These are phyloP conservation scores for Sordariomycetes sp. DNA, from an alignment of 2,329 filamentous ascomycete species.

Conservation along the genomic window DNA sequence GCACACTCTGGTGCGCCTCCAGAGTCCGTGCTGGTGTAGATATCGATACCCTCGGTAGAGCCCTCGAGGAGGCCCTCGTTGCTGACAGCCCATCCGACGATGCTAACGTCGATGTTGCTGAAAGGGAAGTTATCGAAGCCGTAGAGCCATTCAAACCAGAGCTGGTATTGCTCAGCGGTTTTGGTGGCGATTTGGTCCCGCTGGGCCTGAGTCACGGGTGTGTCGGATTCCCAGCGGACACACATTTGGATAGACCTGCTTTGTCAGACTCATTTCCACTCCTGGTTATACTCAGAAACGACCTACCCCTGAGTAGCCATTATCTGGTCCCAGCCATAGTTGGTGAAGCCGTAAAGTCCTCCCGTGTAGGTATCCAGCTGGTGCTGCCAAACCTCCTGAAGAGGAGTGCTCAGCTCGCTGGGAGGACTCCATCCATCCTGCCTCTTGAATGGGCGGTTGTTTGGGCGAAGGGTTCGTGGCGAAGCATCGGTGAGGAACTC, in stretches of 20 bases:
- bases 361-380: no score
- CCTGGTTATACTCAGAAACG: not conserved
- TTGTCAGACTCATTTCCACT: no score
- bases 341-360: no score
- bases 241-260: no score
- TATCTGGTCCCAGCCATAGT: no score
- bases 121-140: slow-evolving; percentile 35
- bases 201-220: slow-evolving; percentile 24
- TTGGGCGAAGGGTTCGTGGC: no score
- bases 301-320: not conserved
- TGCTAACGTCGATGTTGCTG: slow-evolving; percentile 23
- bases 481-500: no score
- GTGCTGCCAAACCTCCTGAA: no score
- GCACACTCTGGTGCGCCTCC: slow-evolving; percentile 32
- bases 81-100: slow-evolving; percentile 33
- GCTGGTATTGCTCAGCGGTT: slow-evolving; percentile 23
- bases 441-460: no score
- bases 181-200: slow-evolving; percentile 24
- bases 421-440: no score
- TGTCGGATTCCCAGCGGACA: slow-evolving; percentile 32
- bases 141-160: slow-evolving; percentile 31
- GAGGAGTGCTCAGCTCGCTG: no score
- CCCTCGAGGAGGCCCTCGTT: slow-evolving; percentile 26
- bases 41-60: slow-evolving; percentile 22
- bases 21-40: slow-evolving; percentile 30